Evolutionary conservation across 2,329 filamentous ascomycete genomes (phyloP), one percentile per base, ranked within the genome.

Genomic region (Neofusicoccum ribis): DNA sequence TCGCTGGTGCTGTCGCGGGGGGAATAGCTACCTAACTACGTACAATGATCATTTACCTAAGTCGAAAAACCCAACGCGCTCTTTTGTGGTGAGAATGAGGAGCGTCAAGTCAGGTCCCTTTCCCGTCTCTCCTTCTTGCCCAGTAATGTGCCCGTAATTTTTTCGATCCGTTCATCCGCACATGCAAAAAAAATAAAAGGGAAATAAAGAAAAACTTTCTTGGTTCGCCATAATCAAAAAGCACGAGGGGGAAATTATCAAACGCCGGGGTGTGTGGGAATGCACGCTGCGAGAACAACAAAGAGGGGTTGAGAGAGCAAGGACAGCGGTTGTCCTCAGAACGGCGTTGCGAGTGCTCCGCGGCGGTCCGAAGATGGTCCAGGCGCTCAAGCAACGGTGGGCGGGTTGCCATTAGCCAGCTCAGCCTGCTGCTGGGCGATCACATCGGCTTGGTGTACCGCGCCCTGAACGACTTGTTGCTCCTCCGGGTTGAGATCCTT

Each of bases 401-500:
- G 63, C 15, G 49, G 61, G 44, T 65, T 47, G 14, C 63, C 63
- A 15, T 65, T 65, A 8, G 56, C 56, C 6, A 65, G 47, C 31
- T 69, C 66, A 4, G 67, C 69, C 27, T 69, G 68, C 20, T 78
- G 78, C 70, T 81, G 72, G 15, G 79, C 79, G 70, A 87, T 83
- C 64, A 81, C 80, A 67, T 88, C 85, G 64, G 91, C 91, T 77
- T 91, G 87, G 69, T 89, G 84, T 67, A 96, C 87, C 64, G 94
- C 92, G 23, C 83, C 85, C 76, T 96, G 89, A 68, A 98, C 86
- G 56, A 96, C 85, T 68, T 86, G 85, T 76, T 95, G 91, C 75
- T 98, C 93, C 58, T 95, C 91, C 0, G 88, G 83, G 43, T 86
- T 88, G 46, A 98, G 86, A 67, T 92, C 90, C 70, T 89, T 88